Conservation (phyloP, 345 rosid species). For the Boechera divaricarpa region DNA sequence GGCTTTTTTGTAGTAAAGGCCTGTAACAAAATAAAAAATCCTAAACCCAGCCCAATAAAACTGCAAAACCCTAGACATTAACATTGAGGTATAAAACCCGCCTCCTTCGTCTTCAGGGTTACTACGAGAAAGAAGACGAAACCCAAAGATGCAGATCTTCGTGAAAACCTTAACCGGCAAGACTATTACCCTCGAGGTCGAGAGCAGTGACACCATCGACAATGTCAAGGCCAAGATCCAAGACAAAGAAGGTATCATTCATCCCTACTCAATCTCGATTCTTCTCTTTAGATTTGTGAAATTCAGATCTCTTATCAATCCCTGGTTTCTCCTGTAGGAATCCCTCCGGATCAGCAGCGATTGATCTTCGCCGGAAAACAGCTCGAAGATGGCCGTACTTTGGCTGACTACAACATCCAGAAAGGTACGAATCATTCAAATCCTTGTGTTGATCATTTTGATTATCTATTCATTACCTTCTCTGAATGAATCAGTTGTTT, state of each 20-base stretch:
- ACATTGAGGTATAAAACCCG: not conserved
- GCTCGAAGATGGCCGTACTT: slow-evolving; percentile 92
- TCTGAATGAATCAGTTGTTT: not conserved
- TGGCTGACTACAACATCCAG: slow-evolving; percentile 91
- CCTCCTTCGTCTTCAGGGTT: not conserved
- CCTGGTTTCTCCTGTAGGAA: slow-evolving; percentile 46
- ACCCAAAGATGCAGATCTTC: slow-evolving; percentile 77
- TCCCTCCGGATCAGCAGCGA: slow-evolving; percentile 94
- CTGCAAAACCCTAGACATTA: slow-evolving; percentile 30
- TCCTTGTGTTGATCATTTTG: not conserved
- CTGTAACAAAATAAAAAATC: not conserved
- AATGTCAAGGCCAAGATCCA: slow-evolving; percentile 94
- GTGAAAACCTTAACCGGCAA: slow-evolving; percentile 94
- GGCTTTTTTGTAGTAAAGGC: not conserved
- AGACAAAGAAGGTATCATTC: slow-evolving; percentile 74
- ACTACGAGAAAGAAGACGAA: slow-evolving; percentile 27
- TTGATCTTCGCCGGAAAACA: slow-evolving; percentile 92
- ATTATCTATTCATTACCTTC: not conserved
- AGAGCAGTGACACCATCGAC: slow-evolving; percentile 87
- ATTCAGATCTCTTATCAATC: not conserved
- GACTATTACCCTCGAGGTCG: slow-evolving; percentile 96
- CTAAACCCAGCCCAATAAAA: slow-evolving; percentile 7
- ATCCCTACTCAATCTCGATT: not conserved
- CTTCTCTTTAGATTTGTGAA: not conserved
- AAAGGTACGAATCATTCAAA: slow-evolving; percentile 51